These are phyloP conservation scores for Cicer chorassanicum DNA, from an alignment of 306 rosid genomes.

Conservation along the genomic window DNA sequence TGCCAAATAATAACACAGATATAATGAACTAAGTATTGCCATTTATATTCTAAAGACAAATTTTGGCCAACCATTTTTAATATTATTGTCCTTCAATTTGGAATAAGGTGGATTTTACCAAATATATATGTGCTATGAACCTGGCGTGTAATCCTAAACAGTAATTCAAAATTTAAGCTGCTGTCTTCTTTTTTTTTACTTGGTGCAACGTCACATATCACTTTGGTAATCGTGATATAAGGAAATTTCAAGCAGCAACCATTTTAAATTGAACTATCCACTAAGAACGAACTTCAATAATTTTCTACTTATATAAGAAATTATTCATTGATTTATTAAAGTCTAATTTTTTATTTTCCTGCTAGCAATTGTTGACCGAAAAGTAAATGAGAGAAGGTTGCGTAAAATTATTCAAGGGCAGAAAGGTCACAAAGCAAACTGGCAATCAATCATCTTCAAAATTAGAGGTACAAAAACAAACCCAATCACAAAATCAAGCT, in stretches of 20 bases:
- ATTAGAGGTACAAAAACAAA: conserved; percentile 24
- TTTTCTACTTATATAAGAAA: not conserved
- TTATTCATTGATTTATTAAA: not conserved
- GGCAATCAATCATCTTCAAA: conserved; percentile 12
- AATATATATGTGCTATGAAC: conserved; percentile 11
- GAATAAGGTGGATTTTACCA: conserved; percentile 6
- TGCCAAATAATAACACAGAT: conserved; percentile 18
- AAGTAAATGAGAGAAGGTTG: conserved; percentile 13
- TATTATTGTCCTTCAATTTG: conserved; percentile 8
- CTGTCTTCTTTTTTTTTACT: not conserved
- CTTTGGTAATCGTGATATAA: conserved; percentile 12
- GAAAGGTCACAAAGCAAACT: conserved; percentile 32
- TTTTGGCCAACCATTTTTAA: not conserved
- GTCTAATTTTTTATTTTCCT: conserved; percentile 16
- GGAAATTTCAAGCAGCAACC: conserved; percentile 24
- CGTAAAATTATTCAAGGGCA: conserved; percentile 29
- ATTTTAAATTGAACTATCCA: not conserved
- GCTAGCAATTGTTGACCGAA: not conserved
- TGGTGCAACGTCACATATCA: not conserved
- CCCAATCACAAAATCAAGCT: conserved; percentile 1
- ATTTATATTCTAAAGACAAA: conserved; percentile 31
- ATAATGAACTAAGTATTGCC: conserved; percentile 3
- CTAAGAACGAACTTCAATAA: not conserved
- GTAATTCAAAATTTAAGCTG: not conserved
- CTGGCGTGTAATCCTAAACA: not conserved